Conservation (phyloP, 2,329 filamentous ascomycete species). For the Beauveria varroae region DNA sequence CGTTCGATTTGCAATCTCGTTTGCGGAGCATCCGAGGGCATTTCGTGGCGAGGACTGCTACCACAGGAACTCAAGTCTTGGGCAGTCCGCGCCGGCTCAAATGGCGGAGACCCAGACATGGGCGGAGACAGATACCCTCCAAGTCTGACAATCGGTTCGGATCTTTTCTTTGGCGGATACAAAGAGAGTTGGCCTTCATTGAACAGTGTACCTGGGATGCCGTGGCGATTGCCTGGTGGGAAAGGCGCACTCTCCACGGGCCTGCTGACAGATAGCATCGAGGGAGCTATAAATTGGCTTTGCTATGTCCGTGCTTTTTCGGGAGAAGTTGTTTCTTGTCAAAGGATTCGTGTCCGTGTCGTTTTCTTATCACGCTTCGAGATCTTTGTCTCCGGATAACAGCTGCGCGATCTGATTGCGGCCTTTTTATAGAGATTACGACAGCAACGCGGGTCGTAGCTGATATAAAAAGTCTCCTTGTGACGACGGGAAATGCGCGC, state of each 20-base stretch:
- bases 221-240: constrained; percentile 17
- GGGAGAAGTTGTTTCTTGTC: not conserved
- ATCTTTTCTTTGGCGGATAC: constrained; percentile 43
- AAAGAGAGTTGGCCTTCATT: constrained; percentile 38
- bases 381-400: not conserved
- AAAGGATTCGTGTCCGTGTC: not conserved
- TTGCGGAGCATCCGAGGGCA: constrained; percentile 41
- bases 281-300: not conserved
- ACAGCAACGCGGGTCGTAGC: not conserved
- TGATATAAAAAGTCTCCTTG: not conserved
- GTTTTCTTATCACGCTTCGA: not conserved
- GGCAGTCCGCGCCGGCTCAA: constrained; percentile 36
- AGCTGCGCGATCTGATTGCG: not conserved
- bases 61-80: constrained; percentile 1
- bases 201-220: constrained; percentile 45
- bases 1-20: constrained; percentile 25
- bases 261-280: constrained; percentile 11
- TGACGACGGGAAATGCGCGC: not conserved
- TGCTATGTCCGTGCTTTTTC: not conserved
- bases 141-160: constrained; percentile 47
- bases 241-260: constrained; percentile 12
- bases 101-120: constrained; percentile 63
- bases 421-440: not conserved
- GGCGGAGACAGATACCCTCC: constrained; percentile 64
- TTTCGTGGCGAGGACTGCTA: constrained; percentile 34